Evolutionary conservation across 129 eudicot species (phyloP).

Genomic region (Saussurea involucrata): DNA sequence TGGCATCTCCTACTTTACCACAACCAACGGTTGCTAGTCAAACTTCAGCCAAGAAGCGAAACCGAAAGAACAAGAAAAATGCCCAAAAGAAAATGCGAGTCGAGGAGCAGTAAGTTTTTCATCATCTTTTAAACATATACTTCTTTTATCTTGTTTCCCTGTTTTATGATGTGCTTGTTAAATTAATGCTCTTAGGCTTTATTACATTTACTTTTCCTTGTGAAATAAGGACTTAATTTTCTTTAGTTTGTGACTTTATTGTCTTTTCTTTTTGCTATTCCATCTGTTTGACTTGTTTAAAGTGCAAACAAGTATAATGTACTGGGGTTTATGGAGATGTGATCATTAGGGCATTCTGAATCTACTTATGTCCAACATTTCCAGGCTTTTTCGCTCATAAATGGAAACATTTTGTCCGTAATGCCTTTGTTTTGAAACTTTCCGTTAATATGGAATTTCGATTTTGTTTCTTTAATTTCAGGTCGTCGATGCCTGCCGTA

Average conservation of each 20-base stretch:
- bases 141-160: background rate
- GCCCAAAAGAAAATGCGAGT: slow-evolving; percentile 27
- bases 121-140: background rate
- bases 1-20: slow-evolving; percentile 13
- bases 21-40: background rate
- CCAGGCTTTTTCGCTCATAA: too few species aligned
- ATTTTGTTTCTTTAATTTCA: background rate
- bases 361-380: too few species aligned
- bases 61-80: slow-evolving; percentile 32
- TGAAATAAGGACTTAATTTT: too few species aligned
- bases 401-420: too few species aligned
- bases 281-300: too few species aligned
- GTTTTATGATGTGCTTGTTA: background rate
- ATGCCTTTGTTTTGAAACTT: background rate
- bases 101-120: slow-evolving; percentile 37
- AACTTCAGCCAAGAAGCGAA: slow-evolving; percentile 26
- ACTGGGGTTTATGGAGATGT: background rate
- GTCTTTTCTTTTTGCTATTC: too few species aligned
- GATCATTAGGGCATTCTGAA: too few species aligned
- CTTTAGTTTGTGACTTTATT: background rate
- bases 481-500: background rate
- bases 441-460: background rate
- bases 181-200: background rate
- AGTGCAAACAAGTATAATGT: background rate
- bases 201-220: too few species aligned